A percentile compares a stretch with the other conserved stretches of the same genome.
phyloP scores from a whole-genome alignment of 176 grass and related monocot species.

The Microstegium vimineum region DNA sequence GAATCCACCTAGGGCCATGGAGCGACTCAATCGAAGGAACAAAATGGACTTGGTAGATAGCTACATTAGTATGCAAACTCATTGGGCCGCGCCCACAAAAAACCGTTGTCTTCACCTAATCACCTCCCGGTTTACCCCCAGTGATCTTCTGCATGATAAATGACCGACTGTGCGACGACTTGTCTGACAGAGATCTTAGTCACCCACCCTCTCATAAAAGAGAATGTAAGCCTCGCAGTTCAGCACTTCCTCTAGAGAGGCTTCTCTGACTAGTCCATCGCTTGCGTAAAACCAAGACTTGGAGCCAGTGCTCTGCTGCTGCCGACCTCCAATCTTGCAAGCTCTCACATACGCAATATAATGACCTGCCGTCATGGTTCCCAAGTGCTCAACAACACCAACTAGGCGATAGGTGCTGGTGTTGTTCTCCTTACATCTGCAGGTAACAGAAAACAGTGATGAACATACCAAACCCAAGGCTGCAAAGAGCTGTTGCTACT shows the following conservation, averaged over 20 bases:
- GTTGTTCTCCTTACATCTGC: constrained; percentile 59
- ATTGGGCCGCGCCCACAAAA: not conserved
- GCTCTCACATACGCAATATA: constrained; percentile 76
- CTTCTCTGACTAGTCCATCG: constrained; percentile 49
- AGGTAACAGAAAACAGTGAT: constrained; percentile 11
- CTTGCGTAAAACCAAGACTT: constrained; percentile 68
- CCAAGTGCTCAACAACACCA: constrained; percentile 75
- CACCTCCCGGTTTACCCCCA: not conserved
- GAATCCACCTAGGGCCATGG: not conserved
- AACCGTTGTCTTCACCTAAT: not conserved
- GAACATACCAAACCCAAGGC: constrained; percentile 6
- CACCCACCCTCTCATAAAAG: constrained; percentile 53
- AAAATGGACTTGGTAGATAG: constrained; percentile 18
- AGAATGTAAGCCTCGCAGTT: constrained; percentile 63
- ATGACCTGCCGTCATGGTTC: constrained; percentile 67
- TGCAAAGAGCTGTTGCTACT: not conserved
- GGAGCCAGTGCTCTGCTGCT: constrained; percentile 10
- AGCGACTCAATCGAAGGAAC: not conserved
- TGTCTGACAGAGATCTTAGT: constrained; percentile 6
- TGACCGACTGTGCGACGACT: not conserved
- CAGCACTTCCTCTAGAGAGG: constrained; percentile 60
- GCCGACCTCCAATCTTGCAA: constrained; percentile 36
- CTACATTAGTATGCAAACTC: constrained; percentile 5
- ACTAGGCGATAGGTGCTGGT: constrained; percentile 57
- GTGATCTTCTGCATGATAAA: constrained; percentile 14